A percentile compares a stretch with the other conserved stretches of the same genome.
Evolutionary conservation across 1,284 basidiomycete genomes (phyloP).

Genomic region (Quambalaria eucalypti): DNA sequence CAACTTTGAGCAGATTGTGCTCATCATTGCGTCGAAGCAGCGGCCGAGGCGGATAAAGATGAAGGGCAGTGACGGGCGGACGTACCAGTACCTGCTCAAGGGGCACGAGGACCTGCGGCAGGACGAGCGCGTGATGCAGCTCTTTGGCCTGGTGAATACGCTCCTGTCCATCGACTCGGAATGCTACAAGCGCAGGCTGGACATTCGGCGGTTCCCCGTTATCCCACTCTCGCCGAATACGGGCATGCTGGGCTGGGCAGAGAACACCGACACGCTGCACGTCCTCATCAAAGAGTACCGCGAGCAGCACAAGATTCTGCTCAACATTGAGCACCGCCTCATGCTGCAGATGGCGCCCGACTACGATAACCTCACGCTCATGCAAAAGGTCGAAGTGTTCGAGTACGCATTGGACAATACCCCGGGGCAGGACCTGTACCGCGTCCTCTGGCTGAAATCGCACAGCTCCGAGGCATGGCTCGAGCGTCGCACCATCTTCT

Average conservation of each 20-base stretch:
- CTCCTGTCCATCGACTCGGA: constrained; percentile 83
- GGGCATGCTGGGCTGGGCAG: constrained; percentile 89
- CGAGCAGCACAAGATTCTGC: constrained; percentile 65
- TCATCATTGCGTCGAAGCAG: constrained; percentile 95
- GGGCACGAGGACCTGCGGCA: constrained; percentile 98
- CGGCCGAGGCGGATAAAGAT: constrained; percentile 81
- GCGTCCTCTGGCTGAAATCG: constrained; percentile 93
- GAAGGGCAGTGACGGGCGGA: constrained; percentile 82
- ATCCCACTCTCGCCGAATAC: constrained; percentile 94
- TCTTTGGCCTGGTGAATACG: constrained; percentile 94
- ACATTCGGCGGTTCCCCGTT: constrained; percentile 86
- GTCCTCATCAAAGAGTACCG: constrained; percentile 72
- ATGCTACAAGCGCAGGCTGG: constrained; percentile 89
- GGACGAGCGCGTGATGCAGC: constrained; percentile 98
- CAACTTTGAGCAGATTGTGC: constrained; percentile 53
- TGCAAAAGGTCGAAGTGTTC: constrained; percentile 99
- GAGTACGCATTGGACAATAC: constrained; percentile 98
- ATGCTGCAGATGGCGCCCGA: constrained; percentile 99
- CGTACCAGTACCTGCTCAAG: constrained; percentile 89
- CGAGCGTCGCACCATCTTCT: constrained; percentile 91
- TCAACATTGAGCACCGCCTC: constrained; percentile 95
- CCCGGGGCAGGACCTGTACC: constrained; percentile 96
- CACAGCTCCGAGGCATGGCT: constrained; percentile 94
- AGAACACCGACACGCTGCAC: constrained; percentile 95
- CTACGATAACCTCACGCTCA: constrained; percentile 84